phyloP scores from a whole-genome alignment of 2,329 filamentous ascomycete genomes.

The Stachybotrys chartarum region DNA sequence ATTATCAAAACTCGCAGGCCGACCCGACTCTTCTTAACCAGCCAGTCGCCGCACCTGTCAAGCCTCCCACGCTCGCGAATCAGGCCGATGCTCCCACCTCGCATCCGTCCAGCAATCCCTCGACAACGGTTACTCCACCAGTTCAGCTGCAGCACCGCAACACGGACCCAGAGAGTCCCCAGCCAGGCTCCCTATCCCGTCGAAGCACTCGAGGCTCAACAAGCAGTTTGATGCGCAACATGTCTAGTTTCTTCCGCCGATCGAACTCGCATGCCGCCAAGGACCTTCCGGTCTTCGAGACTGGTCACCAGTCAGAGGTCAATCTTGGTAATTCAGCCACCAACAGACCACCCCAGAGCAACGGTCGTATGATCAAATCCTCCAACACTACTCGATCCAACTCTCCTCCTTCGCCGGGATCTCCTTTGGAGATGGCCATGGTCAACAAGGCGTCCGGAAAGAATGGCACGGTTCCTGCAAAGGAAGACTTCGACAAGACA shows the following conservation, averaged over 20 bases:
- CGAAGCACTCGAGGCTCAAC: slow-evolving; percentile 34
- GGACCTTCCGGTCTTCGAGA: slow-evolving; percentile 14
- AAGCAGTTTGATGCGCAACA: slow-evolving; percentile 40
- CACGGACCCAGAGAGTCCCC: slow-evolving; percentile 10
- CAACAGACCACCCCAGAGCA: slow-evolving; percentile 20
- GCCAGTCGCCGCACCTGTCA: slow-evolving; percentile 2
- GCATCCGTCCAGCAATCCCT: slow-evolving; percentile 8
- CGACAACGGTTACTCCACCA: slow-evolving; percentile 9
- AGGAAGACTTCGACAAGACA: slow-evolving; percentile 36
- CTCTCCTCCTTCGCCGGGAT: slow-evolving; percentile 43
- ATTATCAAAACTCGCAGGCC: slow-evolving; percentile 21
- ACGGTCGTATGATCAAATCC: slow-evolving; percentile 39
- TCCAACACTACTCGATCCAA: slow-evolving; percentile 39
- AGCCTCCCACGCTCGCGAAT: slow-evolving; percentile 8
- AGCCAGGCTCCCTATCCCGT: slow-evolving; percentile 24
- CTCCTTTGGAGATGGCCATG: slow-evolving; percentile 34
- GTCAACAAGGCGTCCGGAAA: slow-evolving; percentile 9
- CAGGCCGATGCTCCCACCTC: slow-evolving; percentile 4
- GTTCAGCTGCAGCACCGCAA: slow-evolving; percentile 16
- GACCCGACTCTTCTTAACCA: slow-evolving; percentile 12
- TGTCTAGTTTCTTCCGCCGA: slow-evolving; percentile 42
- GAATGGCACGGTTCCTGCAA: slow-evolving; percentile 28
- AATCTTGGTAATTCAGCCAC: slow-evolving; percentile 13
- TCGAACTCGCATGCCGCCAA: slow-evolving; percentile 26
- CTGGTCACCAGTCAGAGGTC: slow-evolving; percentile 14